phyloP scores from a whole-genome alignment of 1,284 basidiomycete species.

The Ceratobasidium sp. region DNA sequence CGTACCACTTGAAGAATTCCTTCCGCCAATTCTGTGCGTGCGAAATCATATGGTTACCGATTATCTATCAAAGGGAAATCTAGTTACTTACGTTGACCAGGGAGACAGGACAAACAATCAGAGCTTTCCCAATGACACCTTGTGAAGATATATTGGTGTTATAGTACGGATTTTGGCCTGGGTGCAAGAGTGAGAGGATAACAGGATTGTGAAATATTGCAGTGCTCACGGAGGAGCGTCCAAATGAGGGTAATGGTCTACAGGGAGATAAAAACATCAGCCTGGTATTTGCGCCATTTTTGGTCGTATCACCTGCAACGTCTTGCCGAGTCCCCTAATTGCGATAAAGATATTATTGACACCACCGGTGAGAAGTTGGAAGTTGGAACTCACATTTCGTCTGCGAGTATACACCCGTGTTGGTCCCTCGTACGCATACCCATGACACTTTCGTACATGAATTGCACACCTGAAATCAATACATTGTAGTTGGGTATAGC shows the following conservation, averaged over 20 bases:
- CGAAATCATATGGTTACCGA: neutral
- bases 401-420: conserved; percentile 94
- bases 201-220: neutral
- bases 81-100: conserved; percentile 74
- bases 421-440: conserved; percentile 86
- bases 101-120: conserved; percentile 96
- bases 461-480: conserved; percentile 70
- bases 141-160: conserved; percentile 54
- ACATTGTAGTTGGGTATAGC: neutral
- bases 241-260: conserved; percentile 89
- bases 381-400: conserved; percentile 79
- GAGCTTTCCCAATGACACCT: conserved; percentile 72
- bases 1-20: conserved; percentile 93
- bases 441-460: conserved; percentile 97
- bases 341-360: conserved; percentile 45
- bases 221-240: conserved; percentile 81
- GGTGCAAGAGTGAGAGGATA: neutral
- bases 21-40: conserved; percentile 86
- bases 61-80: neutral
- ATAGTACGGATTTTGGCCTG: conserved; percentile 86
- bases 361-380: neutral
- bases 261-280: conserved; percentile 13
- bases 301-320: conserved; percentile 68
- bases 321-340: conserved; percentile 93
- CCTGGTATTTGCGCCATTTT: neutral